These are phyloP conservation scores for Trichoderma sp. DNA, from an alignment of 2,329 filamentous ascomycete species.

Conservation along the genomic window DNA sequence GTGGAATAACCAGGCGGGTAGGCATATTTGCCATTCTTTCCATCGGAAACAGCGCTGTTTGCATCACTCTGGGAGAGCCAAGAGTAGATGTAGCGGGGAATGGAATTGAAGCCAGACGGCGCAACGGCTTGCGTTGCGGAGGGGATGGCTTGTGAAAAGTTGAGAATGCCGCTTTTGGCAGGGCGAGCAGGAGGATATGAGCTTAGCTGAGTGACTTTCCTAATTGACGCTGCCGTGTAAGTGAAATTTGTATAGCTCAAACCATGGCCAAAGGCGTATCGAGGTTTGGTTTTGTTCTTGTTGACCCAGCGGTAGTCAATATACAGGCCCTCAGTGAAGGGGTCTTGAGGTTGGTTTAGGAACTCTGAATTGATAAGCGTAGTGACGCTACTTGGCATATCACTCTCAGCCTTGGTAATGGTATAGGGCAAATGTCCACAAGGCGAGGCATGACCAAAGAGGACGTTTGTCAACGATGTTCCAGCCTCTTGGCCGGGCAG, in stretches of 20 bases:
- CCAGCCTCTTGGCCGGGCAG: constrained; percentile 86
- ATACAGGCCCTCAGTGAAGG: constrained; percentile 80
- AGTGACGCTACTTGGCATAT: constrained; percentile 67
- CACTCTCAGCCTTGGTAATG: constrained; percentile 66
- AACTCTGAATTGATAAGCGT: constrained; percentile 50
- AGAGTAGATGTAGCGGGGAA: constrained; percentile 70
- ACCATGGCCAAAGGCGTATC: constrained; percentile 85
- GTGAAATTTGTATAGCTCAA: constrained; percentile 78
- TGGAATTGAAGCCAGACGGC: constrained; percentile 58
- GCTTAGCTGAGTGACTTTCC: constrained; percentile 47
- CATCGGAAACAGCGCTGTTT: constrained; percentile 43
- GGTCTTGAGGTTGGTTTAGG: constrained; percentile 72
- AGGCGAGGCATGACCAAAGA: constrained; percentile 74
- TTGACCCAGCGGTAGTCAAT: constrained; percentile 92
- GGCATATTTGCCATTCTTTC: constrained; percentile 49
- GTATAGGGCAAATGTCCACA: constrained; percentile 88
- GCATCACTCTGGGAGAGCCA: constrained; percentile 54
- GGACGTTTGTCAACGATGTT: constrained; percentile 74
- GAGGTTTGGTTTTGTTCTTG: constrained; percentile 69
- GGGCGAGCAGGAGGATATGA: constrained; percentile 39
- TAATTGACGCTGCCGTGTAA: constrained; percentile 54
- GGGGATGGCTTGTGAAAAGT: constrained; percentile 55
- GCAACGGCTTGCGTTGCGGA: constrained; percentile 57
- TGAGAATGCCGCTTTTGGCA: constrained; percentile 44
- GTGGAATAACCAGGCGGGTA: constrained; percentile 69